A percentile compares a stretch with the other conserved stretches of the same genome.
phyloP scores from a whole-genome alignment of 805 yeast species.

The Wickerhamomyces silvicola region DNA sequence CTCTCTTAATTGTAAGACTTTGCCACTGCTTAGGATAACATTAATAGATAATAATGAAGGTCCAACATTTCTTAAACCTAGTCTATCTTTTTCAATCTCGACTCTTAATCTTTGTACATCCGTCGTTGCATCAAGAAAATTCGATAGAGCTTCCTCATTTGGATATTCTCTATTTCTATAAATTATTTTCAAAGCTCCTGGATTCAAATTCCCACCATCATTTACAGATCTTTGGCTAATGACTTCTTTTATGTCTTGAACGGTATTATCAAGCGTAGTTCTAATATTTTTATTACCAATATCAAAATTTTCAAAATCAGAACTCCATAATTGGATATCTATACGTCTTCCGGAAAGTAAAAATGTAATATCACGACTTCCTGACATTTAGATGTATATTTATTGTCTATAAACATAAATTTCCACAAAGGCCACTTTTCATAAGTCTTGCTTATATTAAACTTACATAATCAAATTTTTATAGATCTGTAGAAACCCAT shows the following conservation, averaged over 20 bases:
- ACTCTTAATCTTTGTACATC: conserved; percentile 13
- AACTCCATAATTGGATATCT: conserved; percentile 15
- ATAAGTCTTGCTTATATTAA: too few species aligned
- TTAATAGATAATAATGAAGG: conserved; percentile 14
- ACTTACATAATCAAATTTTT: too few species aligned
- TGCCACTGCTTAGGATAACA: conserved; percentile 15
- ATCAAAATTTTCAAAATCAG: conserved; percentile 10
- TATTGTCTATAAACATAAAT: too few species aligned
- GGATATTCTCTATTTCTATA: conserved; percentile 10
- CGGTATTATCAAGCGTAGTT: conserved; percentile 20
- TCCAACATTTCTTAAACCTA: conserved; percentile 3
- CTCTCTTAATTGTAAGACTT: conserved; percentile 8
- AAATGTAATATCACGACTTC: conserved; percentile 19
- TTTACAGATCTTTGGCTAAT: conserved; percentile 13
- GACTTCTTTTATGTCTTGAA: conserved; percentile 19
- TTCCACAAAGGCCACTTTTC: too few species aligned
- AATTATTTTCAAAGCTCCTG: conserved; percentile 10
- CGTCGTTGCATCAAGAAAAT: conserved; percentile 9
- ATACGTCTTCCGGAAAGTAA: conserved; percentile 8
- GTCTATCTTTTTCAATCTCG: conserved; percentile 13
- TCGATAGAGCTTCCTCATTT: conserved; percentile 11
- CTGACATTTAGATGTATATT: too few species aligned
- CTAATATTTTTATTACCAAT: conserved; percentile 13
- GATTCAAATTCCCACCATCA: conserved; percentile 11
- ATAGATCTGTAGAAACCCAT: too few species aligned